These are phyloP conservation scores for Tolypocladium album DNA, from an alignment of 2,329 filamentous ascomycete species.

Conservation along the genomic window DNA sequence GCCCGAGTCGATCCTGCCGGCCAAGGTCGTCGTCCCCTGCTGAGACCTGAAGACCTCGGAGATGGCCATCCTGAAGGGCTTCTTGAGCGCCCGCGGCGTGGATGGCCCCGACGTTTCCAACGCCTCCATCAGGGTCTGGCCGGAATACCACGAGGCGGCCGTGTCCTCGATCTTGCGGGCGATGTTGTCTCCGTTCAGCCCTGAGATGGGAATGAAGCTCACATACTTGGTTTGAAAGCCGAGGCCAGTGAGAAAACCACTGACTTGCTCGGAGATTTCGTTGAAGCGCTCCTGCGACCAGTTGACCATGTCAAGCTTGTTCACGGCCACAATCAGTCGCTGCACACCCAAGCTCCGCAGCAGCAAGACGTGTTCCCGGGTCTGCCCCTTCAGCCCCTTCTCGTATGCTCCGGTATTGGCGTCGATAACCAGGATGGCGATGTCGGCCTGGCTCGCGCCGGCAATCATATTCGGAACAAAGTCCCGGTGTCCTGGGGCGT, in stretches of 20 bases:
- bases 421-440: slow-evolving; percentile 90
- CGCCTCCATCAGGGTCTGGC: slow-evolving; percentile 69
- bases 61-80: slow-evolving; percentile 77
- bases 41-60: slow-evolving; percentile 76
- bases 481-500: slow-evolving; percentile 88
- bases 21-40: slow-evolving; percentile 73
- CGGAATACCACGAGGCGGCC: slow-evolving; percentile 66
- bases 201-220: slow-evolving; percentile 81
- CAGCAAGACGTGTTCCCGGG: slow-evolving; percentile 83
- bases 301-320: slow-evolving; percentile 80
- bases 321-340: slow-evolving; percentile 79
- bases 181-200: slow-evolving; percentile 82
- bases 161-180: slow-evolving; percentile 44
- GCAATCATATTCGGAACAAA: slow-evolving; percentile 99
- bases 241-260: slow-evolving; percentile 69
- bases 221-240: slow-evolving; percentile 77
- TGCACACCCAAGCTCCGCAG: slow-evolving; percentile 86
- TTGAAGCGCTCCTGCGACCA: slow-evolving; percentile 80
- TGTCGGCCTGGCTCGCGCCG: slow-evolving; percentile 89
- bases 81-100: slow-evolving; percentile 53
- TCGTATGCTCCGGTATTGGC: slow-evolving; percentile 86
- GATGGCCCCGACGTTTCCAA: slow-evolving; percentile 74
- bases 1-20: slow-evolving; percentile 77
- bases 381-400: slow-evolving; percentile 86
- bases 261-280: slow-evolving; percentile 75